Base-by-base conservation (phyloP, 2,329 filamentous ascomycete genomes). In the Cytospora chrysosperma region DNA sequence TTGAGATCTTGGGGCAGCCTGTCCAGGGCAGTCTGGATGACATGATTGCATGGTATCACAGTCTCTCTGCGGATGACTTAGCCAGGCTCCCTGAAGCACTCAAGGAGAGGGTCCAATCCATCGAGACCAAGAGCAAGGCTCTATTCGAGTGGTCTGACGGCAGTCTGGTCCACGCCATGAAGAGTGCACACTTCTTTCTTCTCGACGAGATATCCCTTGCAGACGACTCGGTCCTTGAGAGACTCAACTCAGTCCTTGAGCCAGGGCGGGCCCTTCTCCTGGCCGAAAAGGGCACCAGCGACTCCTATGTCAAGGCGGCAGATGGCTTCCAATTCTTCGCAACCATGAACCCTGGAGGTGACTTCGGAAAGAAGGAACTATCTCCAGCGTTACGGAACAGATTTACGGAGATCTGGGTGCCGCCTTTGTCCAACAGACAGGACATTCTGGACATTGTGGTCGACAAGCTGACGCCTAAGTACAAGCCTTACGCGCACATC, bases 351-450 rank as follows among this genome's bases (percentile, higher is more conserved):
- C 95, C 95, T 10, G 96, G 96, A 57, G 95, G 96, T 53, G 95
- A 99, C 73, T 99, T 98, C 74, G 95, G 95, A 68, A 99, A 99
- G 78, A 92, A 94, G 69, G 95, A 99, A 75, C 83, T 99, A 15
- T 99, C 95, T 1, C 95, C 95, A 3, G 96, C 95, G 17, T 79
- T 99, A 65, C 86, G 95, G 53, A 99, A 99, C 74, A 91, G 95
- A 65, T 97, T 99, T 74, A 99, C 95, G 0, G 95, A 99, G 76
- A 97, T 99, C 10, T 99, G 95, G 95, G 95, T 98, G 0, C 93
- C 95, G 1, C 85, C 93, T 1, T 79, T 98, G 64, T 93, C 92
- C 1, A 91, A 94, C 65, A 85, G 87, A 58, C 88, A 93, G 32
- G 96, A 99, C 72, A 88, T 98, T 37, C 78, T 93, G 24, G 90